Evolutionary conservation across 805 yeast genomes (phyloP).

Genomic region (Kodamaea hsintzibuensis): DNA sequence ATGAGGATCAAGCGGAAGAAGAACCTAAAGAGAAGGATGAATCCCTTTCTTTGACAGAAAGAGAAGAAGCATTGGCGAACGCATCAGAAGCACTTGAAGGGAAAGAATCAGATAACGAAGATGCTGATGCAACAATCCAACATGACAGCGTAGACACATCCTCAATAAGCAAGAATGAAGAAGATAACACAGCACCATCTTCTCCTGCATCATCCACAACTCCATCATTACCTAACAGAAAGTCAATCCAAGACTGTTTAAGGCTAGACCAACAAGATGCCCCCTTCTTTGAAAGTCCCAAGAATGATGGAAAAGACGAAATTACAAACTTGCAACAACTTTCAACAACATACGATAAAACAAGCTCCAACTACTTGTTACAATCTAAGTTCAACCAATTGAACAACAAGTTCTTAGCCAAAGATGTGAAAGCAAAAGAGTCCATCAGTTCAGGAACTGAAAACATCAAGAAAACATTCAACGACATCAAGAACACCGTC

Average conservation of each 20-base stretch:
- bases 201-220: constrained; percentile 12
- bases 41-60: not conserved
- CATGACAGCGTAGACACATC: constrained; percentile 7
- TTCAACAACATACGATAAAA: constrained; percentile 20
- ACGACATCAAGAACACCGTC: constrained; percentile 52
- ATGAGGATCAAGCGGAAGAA: not conserved
- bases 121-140: not conserved
- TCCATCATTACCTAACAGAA: constrained; percentile 38
- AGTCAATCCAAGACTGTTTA: constrained; percentile 24
- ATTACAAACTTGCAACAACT: constrained; percentile 16
- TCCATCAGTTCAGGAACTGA: constrained; percentile 39
- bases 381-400: constrained; percentile 61
- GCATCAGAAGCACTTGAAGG: constrained; percentile 3
- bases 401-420: constrained; percentile 48
- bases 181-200: not conserved
- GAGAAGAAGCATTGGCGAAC: constrained; percentile 1
- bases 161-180: constrained; percentile 1
- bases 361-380: constrained; percentile 50
- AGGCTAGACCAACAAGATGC: constrained; percentile 24
- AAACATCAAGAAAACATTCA: constrained; percentile 41
- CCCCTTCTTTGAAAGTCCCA: constrained; percentile 10
- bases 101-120: not conserved
- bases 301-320: constrained; percentile 2
- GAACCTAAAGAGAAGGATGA: not conserved
- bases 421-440: constrained; percentile 53